These are phyloP conservation scores for Cystobasidiaceae sp. DNA, from an alignment of 1,284 basidiomycete species.

Conservation along the genomic window DNA sequence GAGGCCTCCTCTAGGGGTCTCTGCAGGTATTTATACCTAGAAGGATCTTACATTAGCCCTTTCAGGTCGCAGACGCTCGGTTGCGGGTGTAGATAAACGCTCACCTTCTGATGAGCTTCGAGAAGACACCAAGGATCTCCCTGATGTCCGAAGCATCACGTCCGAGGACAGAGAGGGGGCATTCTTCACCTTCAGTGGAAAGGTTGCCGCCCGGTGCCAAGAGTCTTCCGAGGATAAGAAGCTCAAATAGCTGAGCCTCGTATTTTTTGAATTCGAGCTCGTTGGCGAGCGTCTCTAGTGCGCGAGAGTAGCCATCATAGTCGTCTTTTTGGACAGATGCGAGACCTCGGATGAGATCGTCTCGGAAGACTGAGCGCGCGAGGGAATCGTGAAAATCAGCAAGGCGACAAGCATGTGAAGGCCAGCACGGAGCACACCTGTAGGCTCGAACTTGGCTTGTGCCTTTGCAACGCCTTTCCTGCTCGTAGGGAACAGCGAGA, in stretches of 20 bases:
- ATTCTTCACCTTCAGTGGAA: conserved; percentile 74
- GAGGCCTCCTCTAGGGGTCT: conserved; percentile 83
- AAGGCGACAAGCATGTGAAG: not conserved
- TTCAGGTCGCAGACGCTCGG: conserved; percentile 60
- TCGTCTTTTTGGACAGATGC: conserved; percentile 76
- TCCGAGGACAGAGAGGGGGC: conserved; percentile 77
- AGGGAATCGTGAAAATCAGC: too few species aligned
- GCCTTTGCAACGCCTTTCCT: conserved; percentile 50
- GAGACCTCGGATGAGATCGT: conserved; percentile 88
- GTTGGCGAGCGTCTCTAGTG: conserved; percentile 55
- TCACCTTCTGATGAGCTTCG: conserved; percentile 88
- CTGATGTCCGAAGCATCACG: conserved; percentile 58
- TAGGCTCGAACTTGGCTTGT: conserved; percentile 55
- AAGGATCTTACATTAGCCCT: not conserved
- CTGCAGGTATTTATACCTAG: conserved; percentile 97
- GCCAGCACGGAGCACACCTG: conserved; percentile 45
- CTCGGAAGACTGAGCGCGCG: conserved; percentile 72
- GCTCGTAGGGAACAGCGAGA: not conserved
- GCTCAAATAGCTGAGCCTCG: conserved; percentile 90
- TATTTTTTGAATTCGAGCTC: conserved; percentile 78
- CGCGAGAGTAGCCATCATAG: conserved; percentile 74
- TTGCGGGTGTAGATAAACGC: too few species aligned
- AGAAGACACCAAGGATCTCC: conserved; percentile 85
- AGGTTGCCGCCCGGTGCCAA: conserved; percentile 91
- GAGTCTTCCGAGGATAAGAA: conserved; percentile 86